Evolutionary conservation across 768 basidiomycete genomes (phyloP), one percentile per base, ranked within the genome.

Genomic region (Ramaria sp.): DNA sequence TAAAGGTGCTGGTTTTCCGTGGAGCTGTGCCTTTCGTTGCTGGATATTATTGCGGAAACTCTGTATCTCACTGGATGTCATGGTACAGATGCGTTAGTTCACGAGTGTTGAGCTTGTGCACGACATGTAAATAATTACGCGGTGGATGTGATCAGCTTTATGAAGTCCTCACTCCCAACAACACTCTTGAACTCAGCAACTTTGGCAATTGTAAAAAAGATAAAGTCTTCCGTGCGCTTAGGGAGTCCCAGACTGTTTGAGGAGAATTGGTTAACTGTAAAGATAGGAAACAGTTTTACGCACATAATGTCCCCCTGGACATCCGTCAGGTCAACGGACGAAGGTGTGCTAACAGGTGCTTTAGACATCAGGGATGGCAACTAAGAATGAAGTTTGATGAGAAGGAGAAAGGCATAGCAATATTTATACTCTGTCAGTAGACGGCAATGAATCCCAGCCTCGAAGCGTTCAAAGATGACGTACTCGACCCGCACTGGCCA

Each of bases 221-320:
- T 66, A 60, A 73, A 78, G 8, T 66, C 64, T 58, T 80, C 71
- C 5, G 70, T 70, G 66, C 73, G 75, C 72, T 81, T 81, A 5
- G 73, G 75, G 30, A 81, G 69, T 16, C 78, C 78, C 37, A 70
- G 69, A 59, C 78, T 79, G 52, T 15, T n/a, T 4, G 39, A 9
- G 24, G 27, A 42, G 49, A 43, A 24, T 5, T 32, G 5, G 9
- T n/a, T n/a, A 22, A 5, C 28, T 15, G 41, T 1, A 45, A 13
- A 41, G 18, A 16, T 7, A 5, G 13, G 10, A 41, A 41, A 10
- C 34, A 13, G 27, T 1, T 20, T 52, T 20, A 47, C 56, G 41
- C 5, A 59, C 58, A 59, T 41, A n/a, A 59, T 57, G 36, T 59
- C 58, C 16, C 58, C 58, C 39, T 59, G 58, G 27, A 59, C 56